Evolutionary conservation across 179 eudicot genomes (phyloP).

Genomic region (Beta lomatogona): DNA sequence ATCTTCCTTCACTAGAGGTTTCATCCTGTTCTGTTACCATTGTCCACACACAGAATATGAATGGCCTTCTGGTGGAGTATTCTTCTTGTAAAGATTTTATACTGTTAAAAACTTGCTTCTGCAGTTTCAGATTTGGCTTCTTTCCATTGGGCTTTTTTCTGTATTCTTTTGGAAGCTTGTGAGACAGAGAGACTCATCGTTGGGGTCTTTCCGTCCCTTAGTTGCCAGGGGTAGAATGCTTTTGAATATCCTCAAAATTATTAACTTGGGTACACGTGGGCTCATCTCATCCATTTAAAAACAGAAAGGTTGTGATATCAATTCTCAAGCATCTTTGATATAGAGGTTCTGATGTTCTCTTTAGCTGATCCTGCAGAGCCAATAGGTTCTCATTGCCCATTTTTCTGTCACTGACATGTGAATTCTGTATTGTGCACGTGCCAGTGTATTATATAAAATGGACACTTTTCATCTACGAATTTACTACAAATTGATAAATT

Average conservation of each 20-base stretch:
- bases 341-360: background rate
- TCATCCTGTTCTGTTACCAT: background rate
- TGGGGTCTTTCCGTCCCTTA: background rate
- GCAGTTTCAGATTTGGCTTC: background rate
- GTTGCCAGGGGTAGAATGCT: constrained; percentile 5
- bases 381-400: background rate
- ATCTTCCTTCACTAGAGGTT: constrained; percentile 12
- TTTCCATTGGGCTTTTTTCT: background rate
- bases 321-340: background rate
- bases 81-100: background rate
- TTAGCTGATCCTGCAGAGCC: background rate
- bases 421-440: background rate
- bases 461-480: background rate
- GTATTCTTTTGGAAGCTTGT: constrained; percentile 1
- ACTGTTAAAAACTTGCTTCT: background rate
- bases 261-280: background rate
- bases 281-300: background rate
- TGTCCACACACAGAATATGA: background rate
- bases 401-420: background rate
- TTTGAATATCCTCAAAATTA: background rate
- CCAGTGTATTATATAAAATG: background rate
- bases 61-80: background rate
- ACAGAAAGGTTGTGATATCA: background rate
- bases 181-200: background rate
- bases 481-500: background rate